phyloP scores from a whole-genome alignment of 768 basidiomycete species.

The Kwoniella sp. region DNA sequence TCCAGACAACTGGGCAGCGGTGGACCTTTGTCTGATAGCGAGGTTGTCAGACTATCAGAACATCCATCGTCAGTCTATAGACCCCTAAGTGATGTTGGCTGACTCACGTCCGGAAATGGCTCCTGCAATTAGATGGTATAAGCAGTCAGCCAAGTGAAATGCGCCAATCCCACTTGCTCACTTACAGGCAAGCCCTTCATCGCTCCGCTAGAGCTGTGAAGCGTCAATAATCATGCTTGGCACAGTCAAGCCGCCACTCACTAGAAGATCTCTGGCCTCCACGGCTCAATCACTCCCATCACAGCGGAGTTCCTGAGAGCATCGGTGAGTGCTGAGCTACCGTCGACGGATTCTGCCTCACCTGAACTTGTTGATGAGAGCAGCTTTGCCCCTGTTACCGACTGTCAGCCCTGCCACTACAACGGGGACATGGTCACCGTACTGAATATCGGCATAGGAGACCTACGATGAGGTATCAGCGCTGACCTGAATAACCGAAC shows the following conservation, averaged over 20 bases:
- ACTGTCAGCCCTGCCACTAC: neutral
- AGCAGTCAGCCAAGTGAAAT: neutral
- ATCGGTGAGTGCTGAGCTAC: neutral
- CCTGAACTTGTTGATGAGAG: constrained; percentile 46
- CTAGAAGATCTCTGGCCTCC: constrained; percentile 47
- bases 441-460: constrained; percentile 49
- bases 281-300: constrained; percentile 42
- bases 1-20: constrained; percentile 7
- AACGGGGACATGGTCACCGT: neutral
- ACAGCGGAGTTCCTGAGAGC: constrained; percentile 41
- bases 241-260: constrained; percentile 1
- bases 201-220: constrained; percentile 32
- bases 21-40: constrained; percentile 8
- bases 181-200: constrained; percentile 30
- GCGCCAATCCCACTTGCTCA: neutral
- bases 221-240: neutral
- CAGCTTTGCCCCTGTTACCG: constrained; percentile 35
- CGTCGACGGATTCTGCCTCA: constrained; percentile 6
- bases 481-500: neutral
- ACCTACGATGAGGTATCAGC: constrained; percentile 15
- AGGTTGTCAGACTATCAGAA: constrained; percentile 20
- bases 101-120: constrained; percentile 34
- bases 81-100: neutral
- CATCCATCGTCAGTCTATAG: neutral
- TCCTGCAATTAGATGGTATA: constrained; percentile 14